phyloP scores from a whole-genome alignment of 345 rosid genomes.

The Gossypium herbaceum region DNA sequence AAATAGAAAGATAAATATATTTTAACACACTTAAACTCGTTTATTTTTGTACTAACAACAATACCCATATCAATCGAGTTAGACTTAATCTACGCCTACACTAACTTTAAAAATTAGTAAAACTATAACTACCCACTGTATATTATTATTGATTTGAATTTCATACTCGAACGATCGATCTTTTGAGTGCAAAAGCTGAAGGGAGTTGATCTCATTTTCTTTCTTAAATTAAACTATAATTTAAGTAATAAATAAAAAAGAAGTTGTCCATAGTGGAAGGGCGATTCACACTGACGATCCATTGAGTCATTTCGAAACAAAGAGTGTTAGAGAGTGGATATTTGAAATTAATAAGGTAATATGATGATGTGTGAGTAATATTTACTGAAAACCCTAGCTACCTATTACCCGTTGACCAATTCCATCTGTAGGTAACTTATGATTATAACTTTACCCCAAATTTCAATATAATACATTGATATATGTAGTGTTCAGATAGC shows the following conservation, averaged over 20 bases:
- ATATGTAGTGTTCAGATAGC: slow-evolving; percentile 1
- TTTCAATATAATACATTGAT: neutral
- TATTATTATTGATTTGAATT: no score
- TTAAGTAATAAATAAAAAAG: neutral
- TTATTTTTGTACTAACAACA: no score
- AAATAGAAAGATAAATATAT: no score
- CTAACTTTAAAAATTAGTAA: no score
- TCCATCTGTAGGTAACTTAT: slow-evolving; percentile 25
- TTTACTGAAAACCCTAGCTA: neutral
- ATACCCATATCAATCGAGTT: no score
- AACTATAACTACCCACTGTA: no score
- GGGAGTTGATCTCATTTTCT: no score
- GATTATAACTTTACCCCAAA: slow-evolving; percentile 17
- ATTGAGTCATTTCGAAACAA: slow-evolving; percentile 20
- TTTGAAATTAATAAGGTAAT: neutral
- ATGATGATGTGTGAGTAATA: neutral
- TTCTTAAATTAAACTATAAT: no score
- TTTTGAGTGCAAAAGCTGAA: no score
- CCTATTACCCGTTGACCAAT: slow-evolving; percentile 13
- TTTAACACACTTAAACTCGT: no score
- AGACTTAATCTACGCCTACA: no score
- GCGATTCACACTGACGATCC: neutral
- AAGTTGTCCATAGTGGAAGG: neutral
- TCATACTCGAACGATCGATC: no score
- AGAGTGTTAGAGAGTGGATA: neutral